A percentile compares a stretch with the other conserved stretches of the same genome.
Conservation (phyloP, 2,329 filamentous ascomycete species). For the Monosporascus cannonballus region DNA sequence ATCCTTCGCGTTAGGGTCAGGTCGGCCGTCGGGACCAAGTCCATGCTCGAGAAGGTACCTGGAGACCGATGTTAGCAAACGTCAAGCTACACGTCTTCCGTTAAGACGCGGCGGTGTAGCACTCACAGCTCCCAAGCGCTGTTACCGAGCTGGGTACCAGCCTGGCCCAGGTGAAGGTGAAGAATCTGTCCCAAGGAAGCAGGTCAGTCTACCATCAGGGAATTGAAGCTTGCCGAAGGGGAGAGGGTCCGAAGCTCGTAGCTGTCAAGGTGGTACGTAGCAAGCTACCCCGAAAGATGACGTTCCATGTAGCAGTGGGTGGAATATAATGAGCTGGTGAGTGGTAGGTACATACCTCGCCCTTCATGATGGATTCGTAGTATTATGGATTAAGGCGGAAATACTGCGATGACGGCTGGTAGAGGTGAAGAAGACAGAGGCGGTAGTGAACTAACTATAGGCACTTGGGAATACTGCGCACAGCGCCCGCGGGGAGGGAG, state of each 20-base stretch:
- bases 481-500: constrained; percentile 17
- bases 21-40: constrained; percentile 57
- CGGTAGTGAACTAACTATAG: neutral
- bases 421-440: constrained; percentile 1
- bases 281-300: neutral
- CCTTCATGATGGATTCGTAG: constrained; percentile 42
- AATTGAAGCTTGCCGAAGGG: neutral
- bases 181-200: constrained; percentile 40
- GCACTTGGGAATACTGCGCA: constrained; percentile 11
- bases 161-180: constrained; percentile 61
- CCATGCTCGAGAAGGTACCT: constrained; percentile 71
- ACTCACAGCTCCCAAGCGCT: constrained; percentile 71
- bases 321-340: constrained; percentile 3
- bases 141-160: constrained; percentile 69
- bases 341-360: constrained; percentile 40
- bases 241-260: neutral
- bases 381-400: constrained; percentile 7
- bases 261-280: neutral
- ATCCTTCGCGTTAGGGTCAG: constrained; percentile 55
- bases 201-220: constrained; percentile 4
- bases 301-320: constrained; percentile 1
- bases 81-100: constrained; percentile 8
- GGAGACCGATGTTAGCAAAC: constrained; percentile 8
- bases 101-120: constrained; percentile 17
- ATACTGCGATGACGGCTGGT: constrained; percentile 8